These are phyloP conservation scores for Nicotiana knightiana DNA, from an alignment of 257 asterid species.

Conservation along the genomic window DNA sequence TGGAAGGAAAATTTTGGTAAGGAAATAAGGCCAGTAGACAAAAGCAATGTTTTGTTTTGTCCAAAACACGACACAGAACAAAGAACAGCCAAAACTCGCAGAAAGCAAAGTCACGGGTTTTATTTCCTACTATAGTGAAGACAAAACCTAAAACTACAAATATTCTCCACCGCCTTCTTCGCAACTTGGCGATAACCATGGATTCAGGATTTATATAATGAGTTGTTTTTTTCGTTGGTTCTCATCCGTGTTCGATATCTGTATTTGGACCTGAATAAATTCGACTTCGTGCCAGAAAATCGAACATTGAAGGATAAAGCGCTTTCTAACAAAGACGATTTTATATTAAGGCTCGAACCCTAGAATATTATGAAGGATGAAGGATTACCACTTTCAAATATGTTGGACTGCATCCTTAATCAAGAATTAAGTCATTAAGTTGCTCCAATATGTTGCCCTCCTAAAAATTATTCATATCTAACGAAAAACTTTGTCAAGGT, in stretches of 20 bases:
- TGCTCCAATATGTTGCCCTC: not conserved
- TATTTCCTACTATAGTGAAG: not conserved
- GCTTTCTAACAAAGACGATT: no score
- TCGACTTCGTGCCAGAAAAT: no score
- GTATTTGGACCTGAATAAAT: no score
- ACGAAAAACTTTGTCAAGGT: not conserved
- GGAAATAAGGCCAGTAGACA: not conserved
- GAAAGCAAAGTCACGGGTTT: not conserved
- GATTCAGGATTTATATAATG: not conserved
- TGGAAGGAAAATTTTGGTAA: not conserved
- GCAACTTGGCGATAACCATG: not conserved
- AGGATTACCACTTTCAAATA: not conserved
- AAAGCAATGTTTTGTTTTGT: not conserved
- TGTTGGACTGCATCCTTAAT: not conserved
- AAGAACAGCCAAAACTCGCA: not conserved
- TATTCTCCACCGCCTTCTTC: not conserved
- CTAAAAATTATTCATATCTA: not conserved
- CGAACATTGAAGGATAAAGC: no score
- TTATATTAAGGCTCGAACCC: no score
- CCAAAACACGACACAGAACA: not conserved
- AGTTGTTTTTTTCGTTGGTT: no score
- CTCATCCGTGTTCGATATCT: no score
- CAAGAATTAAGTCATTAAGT: not conserved
- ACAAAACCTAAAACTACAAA: not conserved
- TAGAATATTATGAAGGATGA: no score